Conservation (phyloP, 768 basidiomycete species). For the Phlegmacium glaucopus region DNA sequence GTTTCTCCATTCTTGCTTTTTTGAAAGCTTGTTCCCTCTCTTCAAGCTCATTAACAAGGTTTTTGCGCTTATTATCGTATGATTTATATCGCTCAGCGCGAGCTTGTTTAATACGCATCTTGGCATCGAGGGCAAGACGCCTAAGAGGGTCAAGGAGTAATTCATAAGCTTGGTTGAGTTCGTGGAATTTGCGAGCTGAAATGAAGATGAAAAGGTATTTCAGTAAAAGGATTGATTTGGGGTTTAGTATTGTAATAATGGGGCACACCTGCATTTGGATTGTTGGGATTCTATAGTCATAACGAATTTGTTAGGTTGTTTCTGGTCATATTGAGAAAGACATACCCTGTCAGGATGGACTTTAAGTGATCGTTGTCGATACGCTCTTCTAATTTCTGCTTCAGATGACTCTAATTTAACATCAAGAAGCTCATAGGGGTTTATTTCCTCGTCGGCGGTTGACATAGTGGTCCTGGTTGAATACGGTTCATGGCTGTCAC, state of each 20-base stretch:
- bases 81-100: constrained; percentile 65
- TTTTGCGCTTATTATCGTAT: constrained; percentile 73
- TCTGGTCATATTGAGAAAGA: constrained; percentile 13
- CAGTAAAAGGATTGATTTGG: background rate
- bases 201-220: background rate
- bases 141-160: constrained; percentile 78
- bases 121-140: constrained; percentile 76
- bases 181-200: constrained; percentile 83
- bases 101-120: constrained; percentile 67
- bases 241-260: background rate
- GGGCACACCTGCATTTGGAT: constrained; percentile 66
- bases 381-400: constrained; percentile 75
- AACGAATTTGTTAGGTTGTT: background rate
- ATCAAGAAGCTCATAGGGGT: constrained; percentile 72
- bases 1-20: constrained; percentile 61
- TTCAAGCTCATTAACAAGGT: constrained; percentile 74
- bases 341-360: constrained; percentile 84
- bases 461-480: constrained; percentile 9
- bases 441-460: constrained; percentile 51
- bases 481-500: too few relatives aligned
- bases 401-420: constrained; percentile 65
- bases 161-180: constrained; percentile 78
- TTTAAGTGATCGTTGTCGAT: constrained; percentile 75
- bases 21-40: constrained; percentile 75
- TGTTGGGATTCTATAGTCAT: constrained; percentile 67